Base-by-base conservation (phyloP, 306 rosid species). In the Casuarina cunninghamiana region DNA sequence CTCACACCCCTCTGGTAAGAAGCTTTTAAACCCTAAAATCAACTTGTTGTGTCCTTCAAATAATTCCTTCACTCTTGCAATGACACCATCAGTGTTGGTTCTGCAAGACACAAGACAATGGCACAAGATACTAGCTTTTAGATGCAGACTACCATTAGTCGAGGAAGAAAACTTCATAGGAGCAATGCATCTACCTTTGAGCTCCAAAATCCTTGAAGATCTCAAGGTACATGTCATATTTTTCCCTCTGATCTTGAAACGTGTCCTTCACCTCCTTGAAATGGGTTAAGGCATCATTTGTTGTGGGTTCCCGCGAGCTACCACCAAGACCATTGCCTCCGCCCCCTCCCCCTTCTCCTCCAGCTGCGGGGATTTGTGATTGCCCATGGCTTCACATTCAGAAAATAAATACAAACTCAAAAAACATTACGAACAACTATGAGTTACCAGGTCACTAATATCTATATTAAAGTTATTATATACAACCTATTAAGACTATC, bases 171-270 rank as follows among this genome's bases (percentile, higher is more conserved):
- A 49, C 75, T 26, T 37, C 61, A 77, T 76, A 44, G 17, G 66
- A 63, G 71, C 32, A 51, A 63, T 78, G 78, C 71, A 13, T 53
- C 45, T 76, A 96, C 99, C 97, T 88, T 83, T 96, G 98, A 57
- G 99, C 96, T 88, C 93, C 91, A 90, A 93, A 90, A 90, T 93
- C 97, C 79, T 88, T 93, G 96, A 93, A 88, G 84, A 93, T 96
- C 88, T 93, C 97, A 55, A 90, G 93, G 86, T 90, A 93, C 88
- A 74, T 73, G 80, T 93, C 93, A 73, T 93, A 93, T 75, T 93
- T 93, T 71, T 90, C 94, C 85, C 78, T 88, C 76, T 93, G 94
- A 60, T 93, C 96, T 69, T 86, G 90, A 84, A 89, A 90, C 96
- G 88, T 90, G 81, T 89, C 94, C 87, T 89, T 93, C 76, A 90